Conservation (phyloP, 371 early-diverging fungal genomes). For the Mortierella sp. region DNA sequence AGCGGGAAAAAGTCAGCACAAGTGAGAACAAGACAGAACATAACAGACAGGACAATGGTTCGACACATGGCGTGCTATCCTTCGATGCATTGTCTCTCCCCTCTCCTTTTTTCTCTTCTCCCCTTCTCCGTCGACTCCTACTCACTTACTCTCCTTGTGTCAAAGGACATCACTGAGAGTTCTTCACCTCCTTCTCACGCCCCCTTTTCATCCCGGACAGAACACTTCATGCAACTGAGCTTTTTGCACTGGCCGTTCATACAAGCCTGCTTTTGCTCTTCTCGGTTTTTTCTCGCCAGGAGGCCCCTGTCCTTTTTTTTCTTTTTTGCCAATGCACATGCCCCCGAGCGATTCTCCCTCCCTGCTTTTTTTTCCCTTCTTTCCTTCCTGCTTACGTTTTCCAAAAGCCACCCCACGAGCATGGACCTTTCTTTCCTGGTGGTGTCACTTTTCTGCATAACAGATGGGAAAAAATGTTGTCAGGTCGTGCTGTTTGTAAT, state of each 20-base stretch:
- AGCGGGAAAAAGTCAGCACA: constrained; percentile 3
- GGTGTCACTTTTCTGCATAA: neutral
- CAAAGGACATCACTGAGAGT: neutral
- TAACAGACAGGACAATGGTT: neutral
- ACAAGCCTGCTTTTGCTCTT: neutral
- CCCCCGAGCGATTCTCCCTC: neutral
- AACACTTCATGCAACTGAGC: neutral
- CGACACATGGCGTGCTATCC: constrained; percentile 8
- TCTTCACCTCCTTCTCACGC: neutral
- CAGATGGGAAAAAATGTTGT: constrained; percentile 12
- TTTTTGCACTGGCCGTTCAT: constrained; percentile 1
- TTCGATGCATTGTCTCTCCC: constrained; percentile 12
- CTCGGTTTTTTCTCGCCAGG: neutral
- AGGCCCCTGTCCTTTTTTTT: neutral
- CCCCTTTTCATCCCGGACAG: neutral
- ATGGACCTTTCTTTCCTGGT: neutral
- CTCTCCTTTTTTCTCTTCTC: neutral
- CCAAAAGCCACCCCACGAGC: neutral
- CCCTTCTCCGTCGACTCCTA: neutral
- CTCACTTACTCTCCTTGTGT: no score
- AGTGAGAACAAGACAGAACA: constrained; percentile 9
- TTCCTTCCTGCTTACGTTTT: neutral
- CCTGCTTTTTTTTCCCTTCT: neutral
- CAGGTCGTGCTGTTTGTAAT: constrained; percentile 9
- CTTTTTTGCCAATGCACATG: neutral